Evolutionary conservation across 768 basidiomycete genomes (phyloP), one percentile per base, ranked within the genome.

Genomic region (Dictyophora rubrovolvata): DNA sequence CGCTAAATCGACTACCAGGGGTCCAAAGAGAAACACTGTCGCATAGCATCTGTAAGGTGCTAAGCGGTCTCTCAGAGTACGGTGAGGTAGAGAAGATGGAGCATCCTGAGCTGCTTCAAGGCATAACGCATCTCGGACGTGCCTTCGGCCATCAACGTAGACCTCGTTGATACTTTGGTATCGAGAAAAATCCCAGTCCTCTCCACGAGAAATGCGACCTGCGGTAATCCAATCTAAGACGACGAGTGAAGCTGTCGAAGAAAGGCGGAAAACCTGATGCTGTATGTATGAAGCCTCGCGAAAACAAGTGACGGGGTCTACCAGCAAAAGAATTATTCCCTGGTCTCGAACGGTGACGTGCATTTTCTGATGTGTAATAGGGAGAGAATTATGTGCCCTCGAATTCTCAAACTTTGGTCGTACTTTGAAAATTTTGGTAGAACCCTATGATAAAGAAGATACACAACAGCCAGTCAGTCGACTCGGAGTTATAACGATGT

Each of bases 281-380:
- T 97, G 94, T 60, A 79, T 79, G 72, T 98, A 98, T 0, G 80
- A 80, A 8, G 95, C 89, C 20, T 78, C 75, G 23, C 81, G 80
- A 73, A 95, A 98, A 70, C 93, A 96, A 20, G 93, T 92, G 52
- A 96, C 90, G 21, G 93, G 91, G 66, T 95, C 89, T 1, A 93
- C 94, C 28, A 98, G 81, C 52, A 96, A 78, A 66, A 93, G 82
- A 53, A 97, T 76, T 1, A 80, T 74, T 42, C 84, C 76, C 0
- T 70, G 66, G 1, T 79, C 65, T 5, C 75, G 71, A 52, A 96
- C 70, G 9, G 66, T 72, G 54, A 85, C 83, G 46, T 78, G 75
- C 67, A 88, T 73, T n/a, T 73, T 74, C 68, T 93, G 89, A 46
- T 70, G 75, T 6, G 89, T 93, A 53, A 62, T 51, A 53, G 42